Evolutionary conservation across 2,329 filamentous ascomycete genomes (phyloP), one percentile per base, ranked within the genome.

Genomic region (Monilinia fructigena): DNA sequence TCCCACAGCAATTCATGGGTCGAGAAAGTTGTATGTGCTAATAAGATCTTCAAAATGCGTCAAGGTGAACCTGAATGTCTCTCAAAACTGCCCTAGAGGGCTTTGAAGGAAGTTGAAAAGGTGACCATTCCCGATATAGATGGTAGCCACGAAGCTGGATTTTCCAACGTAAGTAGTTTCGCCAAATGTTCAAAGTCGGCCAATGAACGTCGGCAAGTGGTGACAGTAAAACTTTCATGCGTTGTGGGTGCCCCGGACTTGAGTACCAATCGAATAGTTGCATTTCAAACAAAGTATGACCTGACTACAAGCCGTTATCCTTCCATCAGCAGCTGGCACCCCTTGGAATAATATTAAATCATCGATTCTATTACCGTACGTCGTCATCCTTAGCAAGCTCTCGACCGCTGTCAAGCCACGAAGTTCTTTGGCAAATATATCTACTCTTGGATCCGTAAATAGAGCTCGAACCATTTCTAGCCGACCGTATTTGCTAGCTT

Each of bases 1-100:
- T 99, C 95, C 96, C 95, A 99, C 2, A 99, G 84, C 85, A 98
- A 92, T 79, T 99, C 95, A 75, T 99, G 96, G 0, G 92, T 97
- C 0, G 92, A 86, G 75, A 99, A 97, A 0, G 95, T 98, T 4
- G 94, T 90, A 75, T 99, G 95, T 11, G 86, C 83, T 35, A 99
- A 83, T 70, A 99, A 84, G 23, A 93, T 92, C 71, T 91, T 92
- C 72, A 99, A 80, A 98, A 97, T 72, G 87, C 89, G 77, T 99
- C 92, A 26, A 97, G 86, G 20, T 90, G 87, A 55, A 92, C 81
- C 76, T 99, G 96, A 62, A 93, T 89, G 73, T 98, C 93, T 70
- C 93, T 89, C 50, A 99, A 80, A 5, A 97, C 86, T 0, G 93
- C 88, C 56, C 94, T 85, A 6, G 94, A 97, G 8, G 95, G 95